phyloP scores from a whole-genome alignment of 2,329 filamentous ascomycete genomes.

The Hypoxylon sp. region DNA sequence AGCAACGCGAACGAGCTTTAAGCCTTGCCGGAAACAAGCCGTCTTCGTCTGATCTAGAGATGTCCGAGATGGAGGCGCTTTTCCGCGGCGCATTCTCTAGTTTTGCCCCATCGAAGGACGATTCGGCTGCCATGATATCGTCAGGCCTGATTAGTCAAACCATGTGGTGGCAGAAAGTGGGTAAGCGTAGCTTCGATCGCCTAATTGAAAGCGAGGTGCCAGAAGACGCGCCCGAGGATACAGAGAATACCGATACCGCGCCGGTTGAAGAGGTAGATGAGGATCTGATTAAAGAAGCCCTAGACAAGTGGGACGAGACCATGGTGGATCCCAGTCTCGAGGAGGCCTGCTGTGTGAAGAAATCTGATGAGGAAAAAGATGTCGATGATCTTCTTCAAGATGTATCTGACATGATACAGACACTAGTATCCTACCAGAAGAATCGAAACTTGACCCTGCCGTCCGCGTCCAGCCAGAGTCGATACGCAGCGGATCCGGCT shows the following conservation, averaged over 20 bases:
- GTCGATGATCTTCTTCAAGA: constrained; percentile 79
- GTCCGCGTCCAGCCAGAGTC: constrained; percentile 69
- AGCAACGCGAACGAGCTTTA: constrained; percentile 79
- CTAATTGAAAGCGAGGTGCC: constrained; percentile 68
- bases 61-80: constrained; percentile 79
- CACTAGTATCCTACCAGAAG: constrained; percentile 82
- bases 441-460: constrained; percentile 81
- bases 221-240: constrained; percentile 56
- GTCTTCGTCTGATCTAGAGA: constrained; percentile 68
- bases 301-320: constrained; percentile 72
- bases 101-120: constrained; percentile 83
- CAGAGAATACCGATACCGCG: constrained; percentile 51
- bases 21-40: constrained; percentile 75
- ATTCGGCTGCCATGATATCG: constrained; percentile 78
- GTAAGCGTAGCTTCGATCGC: constrained; percentile 75
- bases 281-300: constrained; percentile 66
- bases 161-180: constrained; percentile 83
- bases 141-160: constrained; percentile 74
- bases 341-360: constrained; percentile 65
- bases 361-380: constrained; percentile 70
- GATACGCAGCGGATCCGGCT: constrained; percentile 73
- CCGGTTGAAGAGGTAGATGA: constrained; percentile 64
- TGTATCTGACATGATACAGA: constrained; percentile 82
- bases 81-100: constrained; percentile 85
- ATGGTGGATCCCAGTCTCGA: constrained; percentile 72